phyloP scores from a whole-genome alignment of 768 basidiomycete genomes.

The Strobilomyces dryophilus region DNA sequence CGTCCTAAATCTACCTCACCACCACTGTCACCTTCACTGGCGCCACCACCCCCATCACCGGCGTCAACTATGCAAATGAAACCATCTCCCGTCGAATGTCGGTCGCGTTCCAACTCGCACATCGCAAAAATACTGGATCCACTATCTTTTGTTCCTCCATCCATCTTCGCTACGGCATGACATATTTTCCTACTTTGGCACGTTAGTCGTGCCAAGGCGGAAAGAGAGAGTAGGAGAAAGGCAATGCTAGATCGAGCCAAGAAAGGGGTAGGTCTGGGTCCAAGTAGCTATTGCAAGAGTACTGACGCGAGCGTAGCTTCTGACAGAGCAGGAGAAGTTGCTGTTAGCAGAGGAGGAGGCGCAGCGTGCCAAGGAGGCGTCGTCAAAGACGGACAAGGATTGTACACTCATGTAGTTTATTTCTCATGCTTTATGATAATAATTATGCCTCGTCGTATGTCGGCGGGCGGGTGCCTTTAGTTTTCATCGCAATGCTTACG shows the following conservation, averaged over 20 bases:
- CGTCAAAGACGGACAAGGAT: constrained; percentile 35
- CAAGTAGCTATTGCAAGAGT: neutral
- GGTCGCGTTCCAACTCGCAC: constrained; percentile 31
- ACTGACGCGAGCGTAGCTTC: constrained; percentile 35
- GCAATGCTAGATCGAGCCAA: constrained; percentile 69
- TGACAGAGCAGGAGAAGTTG: constrained; percentile 62
- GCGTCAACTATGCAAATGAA: constrained; percentile 13
- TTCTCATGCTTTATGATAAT: too few species aligned
- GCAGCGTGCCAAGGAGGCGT: constrained; percentile 31
- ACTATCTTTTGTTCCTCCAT: constrained; percentile 58
- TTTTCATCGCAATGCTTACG: too few species aligned
- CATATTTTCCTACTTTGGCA: constrained; percentile 18
- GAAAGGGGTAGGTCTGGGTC: constrained; percentile 58
- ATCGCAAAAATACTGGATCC: constrained; percentile 34
- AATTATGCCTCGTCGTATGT: too few species aligned
- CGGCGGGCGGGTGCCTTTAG: too few species aligned
- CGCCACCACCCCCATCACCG: neutral
- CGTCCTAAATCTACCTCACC: constrained; percentile 16
- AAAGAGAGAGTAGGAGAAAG: constrained; percentile 63
- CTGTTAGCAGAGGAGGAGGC: constrained; percentile 53
- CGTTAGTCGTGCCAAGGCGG: constrained; percentile 66
- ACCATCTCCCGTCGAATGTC: constrained; percentile 18
- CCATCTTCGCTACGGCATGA: constrained; percentile 68
- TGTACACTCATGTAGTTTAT: constrained; percentile 54
- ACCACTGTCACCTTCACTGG: neutral